Base-by-base conservation (phyloP, 768 basidiomycete genomes). In the Kwoniella mangroviensis region DNA sequence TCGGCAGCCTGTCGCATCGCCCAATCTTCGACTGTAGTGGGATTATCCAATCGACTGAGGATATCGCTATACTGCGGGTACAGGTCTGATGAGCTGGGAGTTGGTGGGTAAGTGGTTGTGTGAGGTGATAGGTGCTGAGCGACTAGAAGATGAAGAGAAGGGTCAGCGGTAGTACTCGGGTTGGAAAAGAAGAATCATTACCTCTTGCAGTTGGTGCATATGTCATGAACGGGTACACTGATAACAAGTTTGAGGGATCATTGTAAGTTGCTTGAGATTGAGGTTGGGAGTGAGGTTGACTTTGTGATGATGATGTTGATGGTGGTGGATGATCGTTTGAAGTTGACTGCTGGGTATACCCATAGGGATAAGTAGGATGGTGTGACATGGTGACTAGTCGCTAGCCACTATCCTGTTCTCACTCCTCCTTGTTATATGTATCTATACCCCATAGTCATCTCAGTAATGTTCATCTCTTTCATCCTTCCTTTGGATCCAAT, bases 171-270 rank as follows among this genome's bases (percentile, higher is more conserved):
- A 71, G 26, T 40, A 65, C 53, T n/a, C 1, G 21, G 26, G 0
- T 43, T 28, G 7, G 12, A 60, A 12, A 11, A 64, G 42, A 54
- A 41, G 21, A 57, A 40, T 21, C 42, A 80, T 65, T 42, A 83
- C 82, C 77, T 78, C 79, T 69, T 11, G 79, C 75, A 11, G 71
- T 77, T 2, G 82, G 82, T 0, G 75, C 70, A 60, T 83, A 78
- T 17, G 71, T 75, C 40, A 78, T 69, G 53, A 83, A 75, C 17
- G 82, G 82, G 57, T 78, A 79, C 1, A 76, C 69, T 22, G 70
- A 69, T 43, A 80, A 53, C 45, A 81, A 65, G 53, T 74, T 69
- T 4, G 71, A 68, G 10, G 78, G 74, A 68, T 76, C 68, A 40
- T 70, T 67, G 62, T 75, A 68, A 2, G 70, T 45, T 28, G 15